Evolutionary conservation across 306 rosid species (phyloP), one percentile per base, ranked within the genome.

Genomic region (Luffa acutangula): DNA sequence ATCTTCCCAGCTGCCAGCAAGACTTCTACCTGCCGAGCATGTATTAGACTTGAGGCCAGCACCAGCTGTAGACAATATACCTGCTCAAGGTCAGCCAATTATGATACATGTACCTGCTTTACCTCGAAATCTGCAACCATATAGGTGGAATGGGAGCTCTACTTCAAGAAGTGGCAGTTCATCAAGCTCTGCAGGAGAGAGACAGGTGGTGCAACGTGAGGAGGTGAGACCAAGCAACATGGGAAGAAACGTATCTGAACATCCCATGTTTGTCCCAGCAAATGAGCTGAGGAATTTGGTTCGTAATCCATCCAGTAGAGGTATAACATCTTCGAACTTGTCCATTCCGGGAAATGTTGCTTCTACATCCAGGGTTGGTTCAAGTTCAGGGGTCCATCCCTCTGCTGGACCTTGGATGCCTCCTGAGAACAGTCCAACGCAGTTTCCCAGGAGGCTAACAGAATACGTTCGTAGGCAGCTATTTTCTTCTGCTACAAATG

Each of bases 381-480:
- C 91, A 31, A 89, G 82, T 85, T 82, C 92, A n/a, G 80, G 84
- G 42, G 63, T 75, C 76, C 91, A 89, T 89, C 90, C 88, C 31
- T 21, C 93, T 46, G 78, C 94, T 84, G 89, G 84, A 81, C 85
- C 90, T 3, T 89, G 97, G 97, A 86, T 81, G 83, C 88, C 97
- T 81, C 98, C 82, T 77, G 91, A 92, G 80, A 86, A 78, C 86
- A 59, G 83, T 59, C 87, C 91, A 56, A 92, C 86, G 49, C 97
- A 88, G 76, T 84, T 88, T 86, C 96, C 97, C 1, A 86, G 96
- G 78, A 91, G 97, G 78, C 79, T 93, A 49, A 81, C 97, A 14
- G 99, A 93, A 54, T 88, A 85, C 88, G 92, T 90, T 75, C 93
- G 92, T 25, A 87, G 97, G 63, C 86, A 97, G 58, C 83, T 93